Evolutionary conservation across 805 yeast species (phyloP).

Genomic region (Candida jianshihensis): DNA sequence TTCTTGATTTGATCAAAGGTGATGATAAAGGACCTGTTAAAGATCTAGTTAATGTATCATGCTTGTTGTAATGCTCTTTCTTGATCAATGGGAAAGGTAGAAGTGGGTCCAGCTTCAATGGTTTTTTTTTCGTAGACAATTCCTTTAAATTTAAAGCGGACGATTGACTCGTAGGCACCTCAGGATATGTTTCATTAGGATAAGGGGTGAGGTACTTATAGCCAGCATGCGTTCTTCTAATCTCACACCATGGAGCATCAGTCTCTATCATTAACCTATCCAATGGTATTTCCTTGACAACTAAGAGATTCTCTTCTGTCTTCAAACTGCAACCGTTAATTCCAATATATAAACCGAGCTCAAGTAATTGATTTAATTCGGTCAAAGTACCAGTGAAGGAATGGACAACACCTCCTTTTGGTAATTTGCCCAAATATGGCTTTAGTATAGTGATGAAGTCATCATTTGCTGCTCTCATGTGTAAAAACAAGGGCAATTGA

Average conservation of each 20-base stretch:
- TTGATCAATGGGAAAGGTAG: constrained; percentile 61
- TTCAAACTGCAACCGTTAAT: constrained; percentile 91
- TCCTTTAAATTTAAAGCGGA: constrained; percentile 7
- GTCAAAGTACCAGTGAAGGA: constrained; percentile 81
- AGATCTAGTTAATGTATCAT: constrained; percentile 20
- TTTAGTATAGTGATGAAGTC: constrained; percentile 64
- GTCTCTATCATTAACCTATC: constrained; percentile 77
- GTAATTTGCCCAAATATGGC: constrained; percentile 40
- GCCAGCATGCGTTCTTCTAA: constrained; percentile 76
- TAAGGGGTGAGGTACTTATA: constrained; percentile 46
- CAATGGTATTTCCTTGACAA: constrained; percentile 61
- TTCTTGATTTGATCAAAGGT: constrained; percentile 67
- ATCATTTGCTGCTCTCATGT: constrained; percentile 78
- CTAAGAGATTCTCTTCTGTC: constrained; percentile 64
- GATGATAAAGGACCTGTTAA: constrained; percentile 26
- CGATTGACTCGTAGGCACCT: constrained; percentile 16
- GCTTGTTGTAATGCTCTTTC: constrained; percentile 48
- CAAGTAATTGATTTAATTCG: constrained; percentile 54
- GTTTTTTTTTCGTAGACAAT: background rate
- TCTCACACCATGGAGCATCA: constrained; percentile 98
- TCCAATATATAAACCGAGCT: constrained; percentile 63
- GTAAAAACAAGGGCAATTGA: constrained; percentile 76
- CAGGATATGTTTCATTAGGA: constrained; percentile 53
- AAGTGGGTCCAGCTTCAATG: constrained; percentile 36
- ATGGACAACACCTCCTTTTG: constrained; percentile 73